Conservation (phyloP, 148 eudicot species). For the Vaccinium darrowii region DNA sequence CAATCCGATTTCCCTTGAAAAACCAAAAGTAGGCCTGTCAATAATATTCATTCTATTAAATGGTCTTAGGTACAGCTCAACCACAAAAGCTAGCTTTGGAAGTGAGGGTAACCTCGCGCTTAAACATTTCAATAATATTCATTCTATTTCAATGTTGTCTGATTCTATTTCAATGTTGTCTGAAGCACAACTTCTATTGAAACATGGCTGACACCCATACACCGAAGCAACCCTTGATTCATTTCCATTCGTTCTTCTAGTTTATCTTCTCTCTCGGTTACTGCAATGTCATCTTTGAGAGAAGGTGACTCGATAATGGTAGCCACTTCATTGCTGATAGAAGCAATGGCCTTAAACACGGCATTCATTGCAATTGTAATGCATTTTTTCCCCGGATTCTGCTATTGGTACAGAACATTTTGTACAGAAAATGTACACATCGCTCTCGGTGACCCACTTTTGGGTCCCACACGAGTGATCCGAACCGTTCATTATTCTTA, state of each 20-base stretch:
- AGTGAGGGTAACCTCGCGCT: background rate
- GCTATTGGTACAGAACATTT: no score
- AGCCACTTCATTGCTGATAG: slow-evolving; percentile 81
- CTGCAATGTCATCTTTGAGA: slow-evolving; percentile 43
- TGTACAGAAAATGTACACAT: no score
- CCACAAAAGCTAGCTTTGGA: background rate
- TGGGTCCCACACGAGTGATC: no score
- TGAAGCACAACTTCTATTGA: slow-evolving; percentile 79
- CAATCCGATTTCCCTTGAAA: background rate
- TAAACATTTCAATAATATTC: background rate
- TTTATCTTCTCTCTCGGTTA: slow-evolving; percentile 71
- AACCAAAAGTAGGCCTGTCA: background rate
- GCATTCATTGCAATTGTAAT: slow-evolving; percentile 58
- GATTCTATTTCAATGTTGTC: slow-evolving; percentile 75
- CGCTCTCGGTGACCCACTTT: no score
- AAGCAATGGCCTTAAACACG: slow-evolving; percentile 87
- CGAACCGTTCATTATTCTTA: no score
- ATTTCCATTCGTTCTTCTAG: slow-evolving; percentile 87
- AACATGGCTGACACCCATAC: slow-evolving; percentile 97
- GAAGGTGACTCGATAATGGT: slow-evolving; percentile 59
- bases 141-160: slow-evolving; percentile 74
- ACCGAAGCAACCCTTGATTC: slow-evolving; percentile 92
- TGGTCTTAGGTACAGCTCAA: background rate
- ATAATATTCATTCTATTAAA: background rate
- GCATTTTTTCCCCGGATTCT: no score